phyloP scores from a whole-genome alignment of 352 stramenopile species.

The Globisporangium apiculatum region DNA sequence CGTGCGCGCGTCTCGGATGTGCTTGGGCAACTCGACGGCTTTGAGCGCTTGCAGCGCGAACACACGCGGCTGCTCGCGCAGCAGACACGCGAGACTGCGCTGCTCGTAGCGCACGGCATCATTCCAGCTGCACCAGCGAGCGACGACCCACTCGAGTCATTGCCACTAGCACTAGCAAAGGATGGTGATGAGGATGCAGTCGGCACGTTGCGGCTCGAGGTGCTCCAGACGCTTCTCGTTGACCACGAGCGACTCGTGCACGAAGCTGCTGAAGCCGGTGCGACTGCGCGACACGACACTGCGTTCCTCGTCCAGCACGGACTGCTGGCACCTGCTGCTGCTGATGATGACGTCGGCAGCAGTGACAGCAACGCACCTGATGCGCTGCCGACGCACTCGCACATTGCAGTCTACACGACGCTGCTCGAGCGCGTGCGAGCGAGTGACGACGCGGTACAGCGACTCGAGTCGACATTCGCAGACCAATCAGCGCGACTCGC shows the following conservation, averaged over 20 bases:
- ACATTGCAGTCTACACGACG: constrained; percentile 22
- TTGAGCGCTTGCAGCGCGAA: constrained; percentile 2
- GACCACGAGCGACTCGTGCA: constrained; percentile 11
- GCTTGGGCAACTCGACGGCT: constrained; percentile 23
- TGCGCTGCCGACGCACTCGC: constrained; percentile 12
- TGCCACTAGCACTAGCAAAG: no score
- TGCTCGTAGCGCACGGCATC: neutral
- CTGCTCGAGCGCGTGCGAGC: constrained; percentile 17
- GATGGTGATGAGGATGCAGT: no score
- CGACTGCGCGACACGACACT: neutral
- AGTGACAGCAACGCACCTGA: neutral
- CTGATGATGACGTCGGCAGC: neutral
- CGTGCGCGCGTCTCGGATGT: constrained; percentile 16
- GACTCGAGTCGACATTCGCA: constrained; percentile 1
- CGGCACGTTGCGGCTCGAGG: constrained; percentile 12
- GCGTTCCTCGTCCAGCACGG: constrained; percentile 5
- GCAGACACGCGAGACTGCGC: neutral
- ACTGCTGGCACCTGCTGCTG: constrained; percentile 5
- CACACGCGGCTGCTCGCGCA: neutral
- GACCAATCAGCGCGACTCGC: neutral
- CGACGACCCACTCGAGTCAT: no score
- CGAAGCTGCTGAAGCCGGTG: constrained; percentile 4
- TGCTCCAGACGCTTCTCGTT: constrained; percentile 20
- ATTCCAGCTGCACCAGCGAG: no score
- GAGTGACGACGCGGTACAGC: neutral